Conservation (phyloP, 257 asterid species). For the Asclepias syriaca region DNA sequence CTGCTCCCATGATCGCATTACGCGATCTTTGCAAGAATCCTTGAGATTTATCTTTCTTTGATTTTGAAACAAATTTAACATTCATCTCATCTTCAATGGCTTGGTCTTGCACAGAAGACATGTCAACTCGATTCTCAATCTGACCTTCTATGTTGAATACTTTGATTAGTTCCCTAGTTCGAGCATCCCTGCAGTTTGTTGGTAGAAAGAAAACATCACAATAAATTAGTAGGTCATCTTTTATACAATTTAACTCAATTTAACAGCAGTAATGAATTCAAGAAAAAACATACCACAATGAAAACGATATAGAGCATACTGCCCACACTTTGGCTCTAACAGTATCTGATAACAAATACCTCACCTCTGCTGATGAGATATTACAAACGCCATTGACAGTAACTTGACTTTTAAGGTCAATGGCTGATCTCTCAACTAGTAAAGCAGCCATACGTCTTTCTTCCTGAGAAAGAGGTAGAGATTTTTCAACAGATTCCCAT, state of each 20-base stretch:
- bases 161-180: slow-evolving; percentile 76
- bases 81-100: slow-evolving; percentile 65
- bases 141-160: slow-evolving; percentile 85
- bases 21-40: slow-evolving; percentile 87
- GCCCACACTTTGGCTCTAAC: slow-evolving; percentile 81
- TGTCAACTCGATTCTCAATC: slow-evolving; percentile 65
- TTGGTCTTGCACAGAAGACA: slow-evolving; percentile 58
- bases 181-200: slow-evolving; percentile 72
- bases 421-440: slow-evolving; percentile 65
- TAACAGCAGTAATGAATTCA: too few relatives aligned
- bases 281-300: slow-evolving; percentile 53
- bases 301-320: slow-evolving; percentile 66
- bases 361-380: slow-evolving; percentile 84
- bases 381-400: slow-evolving; percentile 77
- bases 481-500: slow-evolving; percentile 80
- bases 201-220: neutral
- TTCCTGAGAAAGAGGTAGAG: slow-evolving; percentile 64
- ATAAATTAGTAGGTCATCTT: neutral
- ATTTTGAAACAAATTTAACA: slow-evolving; percentile 55
- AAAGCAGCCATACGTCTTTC: slow-evolving; percentile 86
- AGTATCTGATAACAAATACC: slow-evolving; percentile 59
- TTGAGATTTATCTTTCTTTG: slow-evolving; percentile 90
- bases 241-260: too few relatives aligned
- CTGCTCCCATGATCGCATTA: slow-evolving; percentile 94
- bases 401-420: slow-evolving; percentile 82